Base-by-base conservation (phyloP, 352 stramenopile genomes). In the Phytophthora cryptogea region DNA sequence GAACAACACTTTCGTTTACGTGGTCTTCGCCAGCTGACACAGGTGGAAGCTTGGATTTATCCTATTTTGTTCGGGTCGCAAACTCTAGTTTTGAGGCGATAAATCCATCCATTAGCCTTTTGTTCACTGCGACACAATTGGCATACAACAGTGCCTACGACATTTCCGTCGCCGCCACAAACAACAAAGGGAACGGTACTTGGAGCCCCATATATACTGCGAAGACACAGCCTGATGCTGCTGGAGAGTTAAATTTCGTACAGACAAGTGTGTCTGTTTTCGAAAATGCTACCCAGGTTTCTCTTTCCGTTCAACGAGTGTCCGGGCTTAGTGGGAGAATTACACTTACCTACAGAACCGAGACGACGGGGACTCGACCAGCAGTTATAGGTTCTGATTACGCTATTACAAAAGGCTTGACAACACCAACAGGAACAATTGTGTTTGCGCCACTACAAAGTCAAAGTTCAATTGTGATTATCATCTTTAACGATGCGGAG, bases 211-310 rank as follows among this genome's bases (percentile, higher is more conserved):
- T 46, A 11, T 14, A 65, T 8, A 52, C 10, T 1, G 43, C 47
- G 1, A 63, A n/a, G 7, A 91, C 82, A 0, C 59, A 78, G 8
- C 76, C 78, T 2, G 79, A 88, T 16, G 48, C 74, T 9, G 72
- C 79, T n/a, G 82, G 82, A 0, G 67, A 74, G 20, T 86, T 91
- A 46, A 79, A 54, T 33, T 74, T 91, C 37, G 54, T 50, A 8
- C 51, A 54, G 23, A 32, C 65, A 0, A 58, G 30, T 0, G 41
- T 66, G 2, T 59, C 51, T 1, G 69, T 89, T 4, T 20, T 71
- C 0, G 80, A 91, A 33, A 83, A 87, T 23, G 68, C 64, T 10
- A 75, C 61, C 0, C 28, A 58, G 9, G 42, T 88, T 4, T 23
- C 37, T 13, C 37, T 89, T 0, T 26, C 52, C 5, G 54, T 91